These are phyloP conservation scores for Ustanciosporium gigantosporum DNA, from an alignment of 1,284 basidiomycete species.

Conservation along the genomic window DNA sequence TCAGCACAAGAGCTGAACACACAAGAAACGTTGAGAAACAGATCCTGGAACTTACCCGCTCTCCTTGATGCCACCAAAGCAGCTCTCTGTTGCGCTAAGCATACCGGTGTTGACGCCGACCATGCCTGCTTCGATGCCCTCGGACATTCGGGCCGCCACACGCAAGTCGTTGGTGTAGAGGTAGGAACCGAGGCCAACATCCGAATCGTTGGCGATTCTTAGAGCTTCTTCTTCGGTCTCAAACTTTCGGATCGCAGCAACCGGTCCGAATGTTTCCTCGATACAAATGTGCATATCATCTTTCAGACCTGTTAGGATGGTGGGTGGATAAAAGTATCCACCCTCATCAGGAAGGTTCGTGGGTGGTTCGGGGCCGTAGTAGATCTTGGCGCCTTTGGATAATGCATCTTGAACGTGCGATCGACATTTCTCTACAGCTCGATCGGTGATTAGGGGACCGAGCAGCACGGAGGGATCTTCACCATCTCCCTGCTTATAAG, in stretches of 20 bases:
- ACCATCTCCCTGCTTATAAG: slow-evolving; percentile 35
- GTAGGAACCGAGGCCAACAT: slow-evolving; percentile 40
- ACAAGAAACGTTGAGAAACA: too few relatives aligned
- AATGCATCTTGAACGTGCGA: slow-evolving; percentile 28
- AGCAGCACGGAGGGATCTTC: slow-evolving; percentile 11
- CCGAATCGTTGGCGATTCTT: slow-evolving; percentile 31
- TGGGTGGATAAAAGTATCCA: slow-evolving; percentile 48
- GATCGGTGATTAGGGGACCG: slow-evolving; percentile 29
- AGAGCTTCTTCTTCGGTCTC: slow-evolving; percentile 43
- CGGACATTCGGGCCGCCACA: slow-evolving; percentile 25
- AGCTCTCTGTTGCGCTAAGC: slow-evolving; percentile 27
- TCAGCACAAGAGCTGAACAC: too few relatives aligned
- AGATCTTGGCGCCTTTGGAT: slow-evolving; percentile 20
- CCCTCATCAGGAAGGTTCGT: background rate
- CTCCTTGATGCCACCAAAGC: slow-evolving; percentile 33
- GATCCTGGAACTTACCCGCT: too few relatives aligned
- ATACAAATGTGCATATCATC: slow-evolving; percentile 42
- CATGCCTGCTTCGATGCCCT: slow-evolving; percentile 37
- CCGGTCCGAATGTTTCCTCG: slow-evolving; percentile 54
- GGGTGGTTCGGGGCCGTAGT: slow-evolving; percentile 17
- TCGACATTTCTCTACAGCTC: slow-evolving; percentile 33
- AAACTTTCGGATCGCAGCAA: slow-evolving; percentile 43
- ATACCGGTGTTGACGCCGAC: slow-evolving; percentile 46
- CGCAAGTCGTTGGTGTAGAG: slow-evolving; percentile 38
- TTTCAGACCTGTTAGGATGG: slow-evolving; percentile 37